Base-by-base conservation (phyloP, 805 yeast genomes). In the Zygotorulaspora danielsina region DNA sequence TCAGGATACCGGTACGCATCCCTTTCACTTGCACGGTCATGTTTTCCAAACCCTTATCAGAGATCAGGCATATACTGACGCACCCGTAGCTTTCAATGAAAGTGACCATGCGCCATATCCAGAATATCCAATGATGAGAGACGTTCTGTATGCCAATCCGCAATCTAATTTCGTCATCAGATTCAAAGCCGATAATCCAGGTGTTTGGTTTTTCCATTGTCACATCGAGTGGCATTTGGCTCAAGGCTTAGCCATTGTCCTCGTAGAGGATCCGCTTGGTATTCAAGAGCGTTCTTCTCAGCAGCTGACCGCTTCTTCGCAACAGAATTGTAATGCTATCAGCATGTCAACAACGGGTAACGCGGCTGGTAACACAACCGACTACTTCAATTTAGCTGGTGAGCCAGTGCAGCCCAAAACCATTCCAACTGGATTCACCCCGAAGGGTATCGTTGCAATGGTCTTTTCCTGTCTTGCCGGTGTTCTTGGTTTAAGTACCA, bases 171-270 rank as follows among this genome's bases (percentile, higher is more conserved):
- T 88, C 56, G 89, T 86, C 21, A 58, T 90, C 47, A 77, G 97
- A 61, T 90, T 88, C 73, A 77, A 75, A 57, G 95, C 97, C 38
- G 81, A 84, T 61, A 93, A 93, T 64, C 98, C 97, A 21, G 98
- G 98, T 70, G 89, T 89, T 31, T 90, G 97, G 98, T 77, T 81
- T 64, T 93, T 93, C 94, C 98, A 90, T 70, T 90, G 98, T 67
- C 98, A 90, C 64, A 84, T 93, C 57, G 97, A 93, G 64, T 90
- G 98, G 98, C 98, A 93, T 70, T 75, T 90, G 72, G 75, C 80
- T 57, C 97, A 93, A 71, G 98, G 98, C 57, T 75, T 90, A 54
- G 95, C 95, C 9, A 54, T 88, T 40, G 70, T 73, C 8, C 68
- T 93, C 31, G 67, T 90, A 39, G 98, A 90, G 68, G 96, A 87